Percentiles rank a stretch among this genome's conserved stretches.
Evolutionary conservation across 2,329 filamentous ascomycete species (phyloP).

Genomic region (Atkinsonella texensis): DNA sequence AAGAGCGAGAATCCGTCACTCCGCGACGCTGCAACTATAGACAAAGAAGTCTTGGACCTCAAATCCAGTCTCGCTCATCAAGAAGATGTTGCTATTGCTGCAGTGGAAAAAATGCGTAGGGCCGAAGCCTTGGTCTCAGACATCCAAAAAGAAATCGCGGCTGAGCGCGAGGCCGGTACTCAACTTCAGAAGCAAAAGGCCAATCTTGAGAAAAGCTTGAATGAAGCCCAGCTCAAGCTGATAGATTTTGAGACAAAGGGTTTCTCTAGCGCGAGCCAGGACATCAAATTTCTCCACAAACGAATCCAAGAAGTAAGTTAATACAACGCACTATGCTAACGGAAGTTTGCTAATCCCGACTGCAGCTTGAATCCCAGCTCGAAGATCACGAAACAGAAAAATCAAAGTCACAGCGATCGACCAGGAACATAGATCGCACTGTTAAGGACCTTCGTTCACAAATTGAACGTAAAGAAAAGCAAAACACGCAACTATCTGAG

Average conservation of each 20-base stretch:
- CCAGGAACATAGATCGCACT: conserved; percentile 84
- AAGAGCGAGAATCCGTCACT: conserved; percentile 77
- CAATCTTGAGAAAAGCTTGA: conserved; percentile 74
- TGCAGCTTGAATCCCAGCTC: conserved; percentile 74
- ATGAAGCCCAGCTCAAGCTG: conserved; percentile 78
- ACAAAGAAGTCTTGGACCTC: conserved; percentile 80
- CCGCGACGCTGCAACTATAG: conserved; percentile 77
- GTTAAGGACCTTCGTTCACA: conserved; percentile 89
- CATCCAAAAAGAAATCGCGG: conserved; percentile 82
- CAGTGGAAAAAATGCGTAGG: conserved; percentile 93
- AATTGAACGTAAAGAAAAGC: conserved; percentile 86
- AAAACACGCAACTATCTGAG: conserved; percentile 66
- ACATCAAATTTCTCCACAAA: conserved; percentile 89
- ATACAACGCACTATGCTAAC: neutral
- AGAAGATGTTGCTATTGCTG: conserved; percentile 82
- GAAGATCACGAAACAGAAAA: conserved; percentile 72
- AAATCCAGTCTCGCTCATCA: conserved; percentile 84
- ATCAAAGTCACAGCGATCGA: conserved; percentile 70
- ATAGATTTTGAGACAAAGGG: conserved; percentile 96
- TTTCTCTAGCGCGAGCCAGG: conserved; percentile 86
- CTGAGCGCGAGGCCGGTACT: conserved; percentile 70
- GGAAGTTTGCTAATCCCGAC: conserved; percentile 14
- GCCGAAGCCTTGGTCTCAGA: conserved; percentile 80
- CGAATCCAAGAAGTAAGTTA: conserved; percentile 80
- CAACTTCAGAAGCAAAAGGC: conserved; percentile 85